These are phyloP conservation scores for Rhodotorula sp. DNA, from an alignment of 1,284 basidiomycete genomes.

Conservation along the genomic window DNA sequence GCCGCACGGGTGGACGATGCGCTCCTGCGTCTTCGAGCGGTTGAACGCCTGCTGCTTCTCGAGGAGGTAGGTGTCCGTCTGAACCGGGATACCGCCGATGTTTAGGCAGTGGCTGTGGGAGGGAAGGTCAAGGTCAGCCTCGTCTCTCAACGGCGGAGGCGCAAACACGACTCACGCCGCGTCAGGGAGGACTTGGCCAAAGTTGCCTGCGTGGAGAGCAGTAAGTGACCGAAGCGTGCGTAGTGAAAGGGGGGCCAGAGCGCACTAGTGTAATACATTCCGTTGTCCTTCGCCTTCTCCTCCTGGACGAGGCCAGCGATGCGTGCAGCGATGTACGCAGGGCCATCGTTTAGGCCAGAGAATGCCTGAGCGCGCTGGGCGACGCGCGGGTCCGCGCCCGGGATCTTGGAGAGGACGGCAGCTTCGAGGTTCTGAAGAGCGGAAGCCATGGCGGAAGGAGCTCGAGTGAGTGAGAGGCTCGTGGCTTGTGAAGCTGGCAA, in stretches of 20 bases:
- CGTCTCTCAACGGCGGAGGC: neutral
- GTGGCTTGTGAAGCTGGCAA: neutral
- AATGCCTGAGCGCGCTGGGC: slow-evolving; percentile 48
- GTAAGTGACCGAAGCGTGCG: neutral
- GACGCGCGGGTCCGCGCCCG: slow-evolving; percentile 49
- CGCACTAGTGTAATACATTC: slow-evolving; percentile 46
- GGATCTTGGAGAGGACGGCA: slow-evolving; percentile 45
- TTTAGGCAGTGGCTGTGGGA: slow-evolving; percentile 46
- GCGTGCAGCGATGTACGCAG: slow-evolving; percentile 47
- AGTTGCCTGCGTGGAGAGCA: slow-evolving; percentile 43
- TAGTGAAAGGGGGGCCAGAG: neutral
- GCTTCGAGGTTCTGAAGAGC: slow-evolving; percentile 8
- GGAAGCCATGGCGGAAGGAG: neutral
- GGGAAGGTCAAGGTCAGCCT: neutral
- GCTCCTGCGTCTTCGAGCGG: slow-evolving; percentile 47
- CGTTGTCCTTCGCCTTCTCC: slow-evolving; percentile 47
- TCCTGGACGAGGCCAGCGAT: slow-evolving; percentile 48
- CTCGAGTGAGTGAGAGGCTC: neutral
- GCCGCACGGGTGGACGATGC: slow-evolving; percentile 51
- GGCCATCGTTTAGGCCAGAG: slow-evolving; percentile 50
- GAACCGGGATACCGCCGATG: slow-evolving; percentile 50
- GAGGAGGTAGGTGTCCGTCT: slow-evolving; percentile 48
- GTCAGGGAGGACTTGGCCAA: slow-evolving; percentile 49
- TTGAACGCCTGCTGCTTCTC: slow-evolving; percentile 52
- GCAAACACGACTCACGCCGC: neutral